phyloP scores from a whole-genome alignment of 345 rosid genomes.

The Gynandropsis gynandra region DNA sequence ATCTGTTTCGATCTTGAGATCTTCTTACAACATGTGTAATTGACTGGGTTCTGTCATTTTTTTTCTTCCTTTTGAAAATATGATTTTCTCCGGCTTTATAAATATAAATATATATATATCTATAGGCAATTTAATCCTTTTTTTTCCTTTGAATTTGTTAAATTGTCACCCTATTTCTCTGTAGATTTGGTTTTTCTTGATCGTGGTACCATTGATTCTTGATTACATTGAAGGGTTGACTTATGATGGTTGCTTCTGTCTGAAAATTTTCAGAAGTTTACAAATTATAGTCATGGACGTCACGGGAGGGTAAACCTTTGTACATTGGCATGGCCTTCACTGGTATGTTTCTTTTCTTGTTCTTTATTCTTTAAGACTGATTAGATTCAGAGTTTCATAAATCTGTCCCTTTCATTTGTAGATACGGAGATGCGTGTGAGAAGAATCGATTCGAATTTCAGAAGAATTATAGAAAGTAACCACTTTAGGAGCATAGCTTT shows the following conservation, averaged over 20 bases:
- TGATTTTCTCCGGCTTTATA: too few species aligned
- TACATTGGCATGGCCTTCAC: constrained; percentile 37
- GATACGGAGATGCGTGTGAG: constrained; percentile 51
- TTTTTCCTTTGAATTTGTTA: background rate
- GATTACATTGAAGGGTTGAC: constrained; percentile 21
- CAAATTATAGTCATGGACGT: constrained; percentile 49
- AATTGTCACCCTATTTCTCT: constrained; percentile 19
- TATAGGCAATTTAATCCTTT: constrained; percentile 5
- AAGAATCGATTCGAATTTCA: constrained; percentile 30
- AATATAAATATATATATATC: too few species aligned
- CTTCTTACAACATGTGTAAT: constrained; percentile 9
- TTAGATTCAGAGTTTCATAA: background rate
- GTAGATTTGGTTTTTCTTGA: constrained; percentile 8
- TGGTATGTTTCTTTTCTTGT: constrained; percentile 33
- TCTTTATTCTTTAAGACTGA: background rate
- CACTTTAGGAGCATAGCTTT: constrained; percentile 25
- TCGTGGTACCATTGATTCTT: constrained; percentile 22
- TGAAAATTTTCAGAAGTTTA: constrained; percentile 25
- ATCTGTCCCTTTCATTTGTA: constrained; percentile 18
- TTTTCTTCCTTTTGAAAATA: too few species aligned
- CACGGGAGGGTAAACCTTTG: constrained; percentile 51
- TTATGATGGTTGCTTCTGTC: background rate
- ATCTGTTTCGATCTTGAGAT: constrained; percentile 19
- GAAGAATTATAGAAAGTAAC: constrained; percentile 20
- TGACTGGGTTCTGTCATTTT: too few species aligned